Evolutionary conservation across 2,329 filamentous ascomycete genomes (phyloP).

Genomic region (Calonectria fujianensis): DNA sequence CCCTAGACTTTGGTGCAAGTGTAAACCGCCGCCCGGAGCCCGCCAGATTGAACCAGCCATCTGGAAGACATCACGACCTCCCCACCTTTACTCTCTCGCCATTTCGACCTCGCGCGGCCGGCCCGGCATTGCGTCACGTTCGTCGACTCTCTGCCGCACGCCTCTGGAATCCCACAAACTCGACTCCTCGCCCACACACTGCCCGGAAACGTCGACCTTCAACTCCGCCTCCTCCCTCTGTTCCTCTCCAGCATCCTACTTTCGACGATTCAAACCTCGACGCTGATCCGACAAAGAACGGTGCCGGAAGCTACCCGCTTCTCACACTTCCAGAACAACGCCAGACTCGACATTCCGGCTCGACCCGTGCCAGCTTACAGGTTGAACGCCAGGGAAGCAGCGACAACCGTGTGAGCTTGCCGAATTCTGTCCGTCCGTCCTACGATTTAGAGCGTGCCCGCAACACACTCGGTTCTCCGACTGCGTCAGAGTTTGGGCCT

Average conservation of each 20-base stretch:
- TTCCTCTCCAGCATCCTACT: constrained; percentile 69
- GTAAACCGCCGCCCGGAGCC: constrained; percentile 56
- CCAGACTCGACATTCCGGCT: constrained; percentile 65
- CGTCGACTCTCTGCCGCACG: constrained; percentile 68
- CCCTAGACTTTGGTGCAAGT: constrained; percentile 56
- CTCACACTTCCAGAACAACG: constrained; percentile 71
- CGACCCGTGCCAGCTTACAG: constrained; percentile 70
- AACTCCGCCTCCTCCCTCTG: constrained; percentile 71
- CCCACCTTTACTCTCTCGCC: constrained; percentile 54
- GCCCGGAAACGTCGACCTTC: constrained; percentile 68
- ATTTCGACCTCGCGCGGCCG: constrained; percentile 66
- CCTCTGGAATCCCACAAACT: constrained; percentile 78
- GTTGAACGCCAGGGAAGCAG: constrained; percentile 67
- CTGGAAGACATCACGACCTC: constrained; percentile 43
- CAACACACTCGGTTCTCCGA: constrained; percentile 55
- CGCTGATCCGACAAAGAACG: constrained; percentile 61
- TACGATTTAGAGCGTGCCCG: constrained; percentile 69
- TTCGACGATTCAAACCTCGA: constrained; percentile 62
- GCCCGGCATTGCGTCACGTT: constrained; percentile 55
- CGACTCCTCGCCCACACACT: constrained; percentile 68
- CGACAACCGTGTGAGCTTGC: constrained; percentile 71
- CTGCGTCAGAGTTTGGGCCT: constrained; percentile 44
- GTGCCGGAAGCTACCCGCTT: constrained; percentile 70
- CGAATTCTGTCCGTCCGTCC: constrained; percentile 72
- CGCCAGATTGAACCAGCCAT: constrained; percentile 48